Conservation (phyloP, 345 rosid genomes). For the Ceriops decandra region DNA sequence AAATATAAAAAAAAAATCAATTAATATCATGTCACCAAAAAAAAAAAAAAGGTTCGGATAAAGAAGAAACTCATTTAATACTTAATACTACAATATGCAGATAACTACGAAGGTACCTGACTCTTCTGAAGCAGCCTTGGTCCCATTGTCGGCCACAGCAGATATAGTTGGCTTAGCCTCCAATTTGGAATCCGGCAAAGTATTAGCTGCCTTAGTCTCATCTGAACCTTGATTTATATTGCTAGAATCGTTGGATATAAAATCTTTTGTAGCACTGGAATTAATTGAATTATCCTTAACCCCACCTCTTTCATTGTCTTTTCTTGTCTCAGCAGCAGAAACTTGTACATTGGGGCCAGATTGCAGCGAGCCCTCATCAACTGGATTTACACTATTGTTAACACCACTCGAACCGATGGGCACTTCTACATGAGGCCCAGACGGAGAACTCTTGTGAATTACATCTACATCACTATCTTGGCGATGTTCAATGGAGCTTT, state of each 20-base stretch:
- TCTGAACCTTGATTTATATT: conserved; percentile 19
- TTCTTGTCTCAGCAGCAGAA: conserved; percentile 9
- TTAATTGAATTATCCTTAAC: conserved; percentile 17
- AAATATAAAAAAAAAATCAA: no score
- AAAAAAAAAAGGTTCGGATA: not conserved
- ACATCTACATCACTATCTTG: conserved; percentile 17
- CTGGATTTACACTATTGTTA: conserved; percentile 15
- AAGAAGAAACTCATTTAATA: not conserved
- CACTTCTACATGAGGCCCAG: conserved; percentile 19
- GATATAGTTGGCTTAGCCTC: conserved; percentile 18
- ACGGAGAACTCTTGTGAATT: conserved; percentile 21
- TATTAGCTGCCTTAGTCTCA: conserved; percentile 23
- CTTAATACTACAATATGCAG: not conserved
- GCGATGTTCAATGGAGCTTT: conserved; percentile 10
- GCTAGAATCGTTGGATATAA: conserved; percentile 8
- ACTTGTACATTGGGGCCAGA: conserved; percentile 17
- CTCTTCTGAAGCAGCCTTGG: conserved; percentile 34
- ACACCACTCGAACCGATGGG: conserved; percentile 12
- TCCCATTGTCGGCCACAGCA: conserved; percentile 7
- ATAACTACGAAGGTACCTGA: conserved; percentile 39
- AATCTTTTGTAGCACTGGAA: conserved; percentile 15
- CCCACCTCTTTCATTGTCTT: conserved; percentile 15
- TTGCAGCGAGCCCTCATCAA: not conserved
- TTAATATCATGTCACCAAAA: not conserved
- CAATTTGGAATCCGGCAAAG: conserved; percentile 22